Conservation (phyloP, 202 grass and related monocot genomes). For the Zoysia matrella region DNA sequence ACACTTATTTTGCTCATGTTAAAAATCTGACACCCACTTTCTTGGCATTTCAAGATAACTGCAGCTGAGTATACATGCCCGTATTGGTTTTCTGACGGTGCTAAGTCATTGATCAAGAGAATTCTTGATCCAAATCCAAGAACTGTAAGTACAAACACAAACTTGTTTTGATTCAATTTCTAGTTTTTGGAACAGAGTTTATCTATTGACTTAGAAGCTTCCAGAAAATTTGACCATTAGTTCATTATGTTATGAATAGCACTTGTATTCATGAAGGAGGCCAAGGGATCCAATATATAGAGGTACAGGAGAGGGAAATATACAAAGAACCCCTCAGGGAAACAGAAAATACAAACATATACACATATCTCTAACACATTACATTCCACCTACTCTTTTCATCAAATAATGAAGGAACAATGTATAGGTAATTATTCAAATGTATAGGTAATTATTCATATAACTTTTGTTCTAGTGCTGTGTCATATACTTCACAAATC, state of each 20-base stretch:
- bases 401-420: neutral
- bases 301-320: no score
- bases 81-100: conserved; percentile 77
- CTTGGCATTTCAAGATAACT: conserved; percentile 70
- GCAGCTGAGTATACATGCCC: conserved; percentile 84
- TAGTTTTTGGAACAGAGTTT: conserved; percentile 21
- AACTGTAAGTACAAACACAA: conserved; percentile 62
- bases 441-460: conserved; percentile 13
- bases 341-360: no score
- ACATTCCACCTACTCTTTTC: neutral
- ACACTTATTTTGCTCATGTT: conserved; percentile 1
- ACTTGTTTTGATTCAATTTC: conserved; percentile 31
- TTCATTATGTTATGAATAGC: conserved; percentile 6
- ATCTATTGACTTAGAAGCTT: conserved; percentile 18
- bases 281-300: no score
- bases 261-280: no score
- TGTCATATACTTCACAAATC: conserved; percentile 5
- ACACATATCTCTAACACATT: no score
- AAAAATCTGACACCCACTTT: conserved; percentile 36
- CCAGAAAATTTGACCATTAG: neutral
- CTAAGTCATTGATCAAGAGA: conserved; percentile 68
- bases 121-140: conserved; percentile 90
- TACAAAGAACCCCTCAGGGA: no score
- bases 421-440: no score
- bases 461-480: conserved; percentile 10